Base-by-base conservation (phyloP, 1,284 basidiomycete species). In the Acaromyces ingoldii region DNA sequence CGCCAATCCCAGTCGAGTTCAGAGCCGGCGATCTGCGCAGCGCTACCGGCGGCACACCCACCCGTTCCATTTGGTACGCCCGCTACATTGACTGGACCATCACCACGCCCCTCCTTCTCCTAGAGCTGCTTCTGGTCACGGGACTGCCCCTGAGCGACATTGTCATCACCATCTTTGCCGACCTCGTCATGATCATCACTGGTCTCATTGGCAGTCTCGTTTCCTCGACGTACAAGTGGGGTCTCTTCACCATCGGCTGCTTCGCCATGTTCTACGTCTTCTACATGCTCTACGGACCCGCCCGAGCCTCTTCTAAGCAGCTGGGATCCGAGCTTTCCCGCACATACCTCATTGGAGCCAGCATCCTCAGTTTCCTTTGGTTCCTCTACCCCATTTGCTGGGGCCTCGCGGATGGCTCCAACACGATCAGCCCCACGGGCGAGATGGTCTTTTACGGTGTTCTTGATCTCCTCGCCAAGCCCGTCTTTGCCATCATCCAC, bases 361-460 rank as follows among this genome's bases (percentile, higher is more conserved):
- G 64, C 22, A 25, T 71, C 7, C 60, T 66, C 17, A 58, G 53
- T 43, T 3, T 59, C 45, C 53, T 68, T 17, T 70, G 66, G 66
- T 57, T 62, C 13, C 50, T 65, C 28, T 67, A 65, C 52, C 63
- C 62, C 19, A 50, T 81, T 45, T 75, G 75, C 11, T 81, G 81
- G 80, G 80, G 77, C 33, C 70, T 80, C 17, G 74, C 77, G 5
- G 81, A 82, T 53, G 81, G 81, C 7, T 72, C 77, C 7, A 80
- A 82, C 67, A 75, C 71, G 36, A 81, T 82, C 61, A 67, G 73
- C 0, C 77, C 79, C 24, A 76, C 78, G 58, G 67, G 70, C 19
- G 77, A 79, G 60, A 76, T 78, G 76, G 62, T 81, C 53, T 84
- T 82, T 76, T 84, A 84, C 72, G 83, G 82, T 30, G 49, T 74